Evolutionary conservation across 345 rosid species (phyloP).

Genomic region (Arabis hirsuta): DNA sequence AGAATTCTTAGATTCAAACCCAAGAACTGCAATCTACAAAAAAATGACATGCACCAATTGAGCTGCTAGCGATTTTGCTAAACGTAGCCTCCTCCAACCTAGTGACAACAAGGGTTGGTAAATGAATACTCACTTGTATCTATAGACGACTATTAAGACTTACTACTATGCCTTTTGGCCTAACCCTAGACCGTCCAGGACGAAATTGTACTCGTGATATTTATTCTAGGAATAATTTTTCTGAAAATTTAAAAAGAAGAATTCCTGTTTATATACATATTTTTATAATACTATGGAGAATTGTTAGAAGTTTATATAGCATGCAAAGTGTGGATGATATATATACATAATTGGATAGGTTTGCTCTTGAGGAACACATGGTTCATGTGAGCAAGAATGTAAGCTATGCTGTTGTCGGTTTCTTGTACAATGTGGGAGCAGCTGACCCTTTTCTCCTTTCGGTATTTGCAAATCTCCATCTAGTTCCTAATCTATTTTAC

Average conservation of each 20-base stretch:
- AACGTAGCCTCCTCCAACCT: neutral
- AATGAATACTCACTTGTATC: neutral
- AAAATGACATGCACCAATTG: too few relatives aligned
- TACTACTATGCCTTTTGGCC: too few relatives aligned
- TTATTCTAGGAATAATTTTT: neutral
- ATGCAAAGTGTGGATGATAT: neutral
- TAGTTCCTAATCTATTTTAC: neutral
- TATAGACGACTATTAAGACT: too few relatives aligned
- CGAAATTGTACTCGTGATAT: neutral
- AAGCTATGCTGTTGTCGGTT: conserved; percentile 52
- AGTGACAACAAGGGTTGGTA: neutral
- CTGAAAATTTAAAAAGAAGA: neutral
- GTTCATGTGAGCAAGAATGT: conserved; percentile 54
- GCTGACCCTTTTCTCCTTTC: conserved; percentile 59
- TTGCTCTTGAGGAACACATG: conserved; percentile 71
- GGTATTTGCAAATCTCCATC: conserved; percentile 43
- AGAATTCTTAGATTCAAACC: too few relatives aligned
- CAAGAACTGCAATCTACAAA: too few relatives aligned
- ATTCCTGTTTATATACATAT: too few relatives aligned
- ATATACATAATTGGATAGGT: conserved; percentile 43
- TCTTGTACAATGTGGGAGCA: conserved; percentile 56
- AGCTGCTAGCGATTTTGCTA: too few relatives aligned
- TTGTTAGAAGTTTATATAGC: neutral
- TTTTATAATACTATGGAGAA: neutral
- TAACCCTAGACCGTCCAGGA: neutral